Conservation (phyloP, 495 filamentous ascomycete genomes). For the Glonium stellatum region DNA sequence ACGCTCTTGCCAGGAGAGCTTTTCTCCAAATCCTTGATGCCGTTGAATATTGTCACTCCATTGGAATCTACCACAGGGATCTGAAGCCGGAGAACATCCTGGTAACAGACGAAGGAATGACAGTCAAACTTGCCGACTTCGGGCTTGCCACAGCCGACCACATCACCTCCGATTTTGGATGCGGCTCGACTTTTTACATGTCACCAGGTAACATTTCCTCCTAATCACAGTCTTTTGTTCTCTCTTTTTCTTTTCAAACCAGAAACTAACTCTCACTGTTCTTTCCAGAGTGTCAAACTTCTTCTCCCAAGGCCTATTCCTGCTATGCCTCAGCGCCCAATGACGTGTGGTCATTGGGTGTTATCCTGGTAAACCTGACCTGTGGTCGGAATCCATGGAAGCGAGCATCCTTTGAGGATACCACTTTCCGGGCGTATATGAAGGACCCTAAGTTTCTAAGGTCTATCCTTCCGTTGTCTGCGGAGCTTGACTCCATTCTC, state of each 20-base stretch:
- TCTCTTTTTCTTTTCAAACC: conserved; percentile 33
- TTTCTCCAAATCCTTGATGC: conserved; percentile 98
- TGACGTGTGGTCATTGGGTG: conserved; percentile 95
- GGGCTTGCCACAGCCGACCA: conserved; percentile 82
- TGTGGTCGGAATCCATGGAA: conserved; percentile 99
- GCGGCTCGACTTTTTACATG: conserved; percentile 99
- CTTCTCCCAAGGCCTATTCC: conserved; percentile 64
- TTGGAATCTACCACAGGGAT: conserved; percentile 95
- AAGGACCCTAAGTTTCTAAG: conserved; percentile 82
- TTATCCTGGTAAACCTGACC: conserved; percentile 94
- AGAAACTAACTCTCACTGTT: conserved; percentile 10
- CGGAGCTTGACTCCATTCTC: conserved; percentile 83
- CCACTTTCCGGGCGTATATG: conserved; percentile 88
- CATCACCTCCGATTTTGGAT: conserved; percentile 88
- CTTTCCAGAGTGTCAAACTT: conserved; percentile 80
- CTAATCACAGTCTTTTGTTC: conserved; percentile 11
- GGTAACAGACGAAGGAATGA: conserved; percentile 77
- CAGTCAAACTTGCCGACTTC: conserved; percentile 95
- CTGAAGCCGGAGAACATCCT: conserved; percentile 98
- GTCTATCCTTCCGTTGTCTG: conserved; percentile 85
- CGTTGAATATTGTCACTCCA: conserved; percentile 86
- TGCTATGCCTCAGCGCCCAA: conserved; percentile 91
- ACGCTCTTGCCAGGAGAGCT: conserved; percentile 73
- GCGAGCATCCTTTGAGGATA: conserved; percentile 83
- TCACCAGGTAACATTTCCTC: conserved; percentile 71